Evolutionary conservation across 257 asterid genomes (phyloP).

Genomic region (Nicotiana attenuata): DNA sequence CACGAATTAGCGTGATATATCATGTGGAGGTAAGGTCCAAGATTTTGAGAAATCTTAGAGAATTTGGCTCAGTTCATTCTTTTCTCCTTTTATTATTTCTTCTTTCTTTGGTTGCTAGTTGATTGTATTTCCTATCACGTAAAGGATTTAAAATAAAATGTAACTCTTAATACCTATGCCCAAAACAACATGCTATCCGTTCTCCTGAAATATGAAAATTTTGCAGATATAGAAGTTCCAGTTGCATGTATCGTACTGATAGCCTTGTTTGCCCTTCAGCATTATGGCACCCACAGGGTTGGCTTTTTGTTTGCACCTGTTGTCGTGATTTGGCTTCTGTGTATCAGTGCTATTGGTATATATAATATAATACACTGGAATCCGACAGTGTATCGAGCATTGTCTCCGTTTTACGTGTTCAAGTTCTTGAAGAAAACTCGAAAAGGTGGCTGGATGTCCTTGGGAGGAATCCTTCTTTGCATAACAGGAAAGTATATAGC

Average conservation of each 20-base stretch:
- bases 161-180: background rate
- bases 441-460: conserved; percentile 84
- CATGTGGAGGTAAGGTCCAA: background rate
- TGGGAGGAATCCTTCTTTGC: conserved; percentile 91
- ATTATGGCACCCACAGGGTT: conserved; percentile 95
- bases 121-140: background rate
- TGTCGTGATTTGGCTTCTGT: conserved; percentile 79
- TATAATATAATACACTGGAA: conserved; percentile 83
- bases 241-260: conserved; percentile 74
- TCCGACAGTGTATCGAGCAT: conserved; percentile 73
- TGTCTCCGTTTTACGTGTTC: conserved; percentile 85
- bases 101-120: background rate
- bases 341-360: conserved; percentile 77
- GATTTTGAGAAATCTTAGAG: background rate
- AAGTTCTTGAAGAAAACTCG: conserved; percentile 77
- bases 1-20: background rate
- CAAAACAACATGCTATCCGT: conserved; percentile 3
- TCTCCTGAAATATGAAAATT: conserved; percentile 15
- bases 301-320: conserved; percentile 95
- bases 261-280: conserved; percentile 90
- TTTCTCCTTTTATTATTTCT: background rate
- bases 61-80: background rate
- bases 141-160: background rate
- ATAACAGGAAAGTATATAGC: conserved; percentile 54
- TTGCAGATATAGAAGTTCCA: conserved; percentile 92